These are phyloP conservation scores for Aspergillus sergii DNA, from an alignment of 2,329 filamentous ascomycete genomes.

Conservation along the genomic window DNA sequence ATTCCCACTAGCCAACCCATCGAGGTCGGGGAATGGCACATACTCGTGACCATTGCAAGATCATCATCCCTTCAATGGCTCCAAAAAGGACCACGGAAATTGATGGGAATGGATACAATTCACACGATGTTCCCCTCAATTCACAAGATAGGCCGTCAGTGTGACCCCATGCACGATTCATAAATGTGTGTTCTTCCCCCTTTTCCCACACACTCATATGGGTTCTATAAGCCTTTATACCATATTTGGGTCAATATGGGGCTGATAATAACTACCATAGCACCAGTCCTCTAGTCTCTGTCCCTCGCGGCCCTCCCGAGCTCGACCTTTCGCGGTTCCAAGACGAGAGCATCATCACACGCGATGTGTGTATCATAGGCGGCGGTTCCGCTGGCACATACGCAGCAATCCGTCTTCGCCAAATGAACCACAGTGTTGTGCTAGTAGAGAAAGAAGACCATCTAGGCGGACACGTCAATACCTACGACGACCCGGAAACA, in stretches of 20 bases:
- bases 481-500: slow-evolving; percentile 26
- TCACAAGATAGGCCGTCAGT: not conserved
- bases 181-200: not conserved
- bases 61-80: too few relatives aligned
- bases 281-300: not conserved
- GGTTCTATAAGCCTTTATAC: too few relatives aligned
- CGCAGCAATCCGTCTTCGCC: slow-evolving; percentile 30
- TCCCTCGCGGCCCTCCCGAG: not conserved
- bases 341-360: slow-evolving; percentile 12
- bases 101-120: too few relatives aligned
- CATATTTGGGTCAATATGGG: not conserved
- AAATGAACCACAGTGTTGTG: slow-evolving; percentile 27
- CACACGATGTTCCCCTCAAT: not conserved
- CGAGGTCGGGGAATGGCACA: not conserved
- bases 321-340: not conserved
- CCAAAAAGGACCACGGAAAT: too few relatives aligned
- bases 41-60: not conserved
- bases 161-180: not conserved
- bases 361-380: slow-evolving; percentile 34
- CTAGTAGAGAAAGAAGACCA: slow-evolving; percentile 29
- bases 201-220: too few relatives aligned
- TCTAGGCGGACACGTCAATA: slow-evolving; percentile 32
- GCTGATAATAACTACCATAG: not conserved
- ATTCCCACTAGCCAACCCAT: too few relatives aligned
- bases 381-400: slow-evolving; percentile 34